phyloP scores from a whole-genome alignment of 2,329 filamentous ascomycete species.

The Fusarium udum region DNA sequence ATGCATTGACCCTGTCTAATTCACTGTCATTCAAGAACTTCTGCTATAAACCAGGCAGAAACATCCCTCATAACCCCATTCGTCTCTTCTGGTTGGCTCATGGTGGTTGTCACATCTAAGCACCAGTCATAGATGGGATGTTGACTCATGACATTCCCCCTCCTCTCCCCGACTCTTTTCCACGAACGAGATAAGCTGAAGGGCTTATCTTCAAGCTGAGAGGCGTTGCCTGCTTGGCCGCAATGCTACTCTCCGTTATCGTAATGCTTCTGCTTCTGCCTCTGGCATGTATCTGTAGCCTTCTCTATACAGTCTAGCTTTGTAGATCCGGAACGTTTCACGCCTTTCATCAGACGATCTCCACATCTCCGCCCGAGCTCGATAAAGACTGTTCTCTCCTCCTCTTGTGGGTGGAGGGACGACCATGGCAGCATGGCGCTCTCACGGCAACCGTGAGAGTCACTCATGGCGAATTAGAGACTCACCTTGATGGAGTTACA shows the following conservation, averaged over 20 bases:
- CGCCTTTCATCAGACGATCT: constrained; percentile 7
- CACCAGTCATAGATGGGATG: constrained; percentile 21
- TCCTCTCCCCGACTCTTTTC: constrained; percentile 9
- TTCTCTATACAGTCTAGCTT: constrained; percentile 27
- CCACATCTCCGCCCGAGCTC: constrained; percentile 8
- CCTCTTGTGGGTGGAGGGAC: neutral
- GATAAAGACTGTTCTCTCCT: neutral
- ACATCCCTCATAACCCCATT: neutral
- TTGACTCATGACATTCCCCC: constrained; percentile 32
- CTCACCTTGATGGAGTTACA: constrained; percentile 9
- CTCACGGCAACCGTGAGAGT: constrained; percentile 19
- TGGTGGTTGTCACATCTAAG: constrained; percentile 17
- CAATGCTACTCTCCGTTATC: neutral
- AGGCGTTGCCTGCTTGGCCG: constrained; percentile 13
- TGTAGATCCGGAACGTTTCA: constrained; percentile 26
- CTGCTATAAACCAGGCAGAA: neutral
- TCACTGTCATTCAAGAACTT: neutral
- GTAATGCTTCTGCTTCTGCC: neutral
- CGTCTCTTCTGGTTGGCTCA: constrained; percentile 16
- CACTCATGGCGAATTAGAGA: neutral
- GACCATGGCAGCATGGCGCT: neutral
- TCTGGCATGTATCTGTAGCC: constrained; percentile 8
- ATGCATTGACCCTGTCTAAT: neutral
- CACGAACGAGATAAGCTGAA: constrained; percentile 17
- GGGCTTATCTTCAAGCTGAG: constrained; percentile 17